A percentile compares a stretch with the other conserved stretches of the same genome.
These are phyloP conservation scores for Acorus gramineus DNA, from an alignment of 106 monocot species.

Conservation along the genomic window DNA sequence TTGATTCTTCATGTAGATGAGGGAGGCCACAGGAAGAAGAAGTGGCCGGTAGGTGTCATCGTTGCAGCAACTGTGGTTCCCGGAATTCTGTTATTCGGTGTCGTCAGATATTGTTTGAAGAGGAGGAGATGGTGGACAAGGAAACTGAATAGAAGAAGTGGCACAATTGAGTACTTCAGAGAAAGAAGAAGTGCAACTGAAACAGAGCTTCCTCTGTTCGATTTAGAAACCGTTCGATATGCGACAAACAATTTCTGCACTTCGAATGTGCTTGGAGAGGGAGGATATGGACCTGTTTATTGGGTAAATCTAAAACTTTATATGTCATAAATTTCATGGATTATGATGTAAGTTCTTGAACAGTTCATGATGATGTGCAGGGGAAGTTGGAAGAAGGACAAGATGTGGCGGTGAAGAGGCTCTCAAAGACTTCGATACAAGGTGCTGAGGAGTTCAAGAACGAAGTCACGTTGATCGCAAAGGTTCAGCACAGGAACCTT, in stretches of 20 bases:
- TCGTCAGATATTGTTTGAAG: too few relatives aligned
- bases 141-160: background rate
- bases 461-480: conserved; percentile 15
- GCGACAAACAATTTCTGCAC: conserved; percentile 8
- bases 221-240: background rate
- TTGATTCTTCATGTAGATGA: too few relatives aligned
- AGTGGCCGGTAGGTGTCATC: too few relatives aligned
- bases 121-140: conserved; percentile 7
- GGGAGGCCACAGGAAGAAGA: too few relatives aligned
- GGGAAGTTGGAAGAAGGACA: conserved; percentile 16
- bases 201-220: conserved; percentile 5
- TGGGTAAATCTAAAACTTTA: background rate
- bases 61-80: too few relatives aligned
- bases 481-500: conserved; percentile 18
- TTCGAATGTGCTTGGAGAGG: conserved; percentile 9
- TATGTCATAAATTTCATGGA: too few relatives aligned
- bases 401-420: conserved; percentile 37
- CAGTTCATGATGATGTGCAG: background rate
- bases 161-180: background rate
- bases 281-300: conserved; percentile 12
- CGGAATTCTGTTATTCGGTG: too few relatives aligned
- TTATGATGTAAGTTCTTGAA: too few relatives aligned
- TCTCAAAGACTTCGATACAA: conserved; percentile 18
- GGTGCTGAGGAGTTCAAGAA: conserved; percentile 20
- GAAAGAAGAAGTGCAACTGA: background rate